Evolutionary conservation across 1,139 yeast species (phyloP), one percentile per base, ranked within the genome.

Genomic region (Fermentozyma sake): DNA sequence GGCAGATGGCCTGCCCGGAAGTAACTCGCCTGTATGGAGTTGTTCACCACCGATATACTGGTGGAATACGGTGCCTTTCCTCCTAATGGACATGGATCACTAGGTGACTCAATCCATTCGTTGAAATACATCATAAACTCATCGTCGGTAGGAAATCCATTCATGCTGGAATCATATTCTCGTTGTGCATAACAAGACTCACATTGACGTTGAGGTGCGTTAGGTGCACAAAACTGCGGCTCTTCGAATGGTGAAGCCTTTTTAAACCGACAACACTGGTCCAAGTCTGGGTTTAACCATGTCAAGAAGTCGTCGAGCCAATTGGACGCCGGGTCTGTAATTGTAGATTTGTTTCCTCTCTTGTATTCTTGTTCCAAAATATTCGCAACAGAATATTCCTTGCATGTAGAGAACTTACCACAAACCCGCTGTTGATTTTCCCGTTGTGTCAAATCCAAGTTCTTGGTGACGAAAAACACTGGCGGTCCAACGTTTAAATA

Each of bases 81-180:
- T 3, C 96, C 97, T 16, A 91, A 62, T 1, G 97, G 96, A 54
- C 98, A 91, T 3, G 93, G 87, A 44, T 85, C 94, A 33, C 95
- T 82, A 2, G 78, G 78, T 23, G 85, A 85, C 23, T 76, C 67
- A 16, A 91, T 84, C 98, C 98, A 91, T 25, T 80, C 75, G 14
- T 73, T 55, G 49, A 86, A 81, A 46, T 67, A 86, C 26, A 61
- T 61, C 77, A 84, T 74, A 44, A 91, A 91, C 22, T 79, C 81
- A 0, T 67, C 66, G 12, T 79, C 83, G 39, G 75, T 76, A 0
- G 98, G 98, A 45, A 91, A 76, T 0, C 93, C 96, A 7, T 70
- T 64, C 96, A 91, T 86, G 25, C 73, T 64, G 32, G 76, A 72
- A 33, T 73, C 75, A 78, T 93, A 91, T 3, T 67, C 61, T 30